Percentiles rank a stretch among this genome's conserved stretches.
Conservation (phyloP, 352 stramenopile genomes). For the Phytopythium vexans region DNA sequence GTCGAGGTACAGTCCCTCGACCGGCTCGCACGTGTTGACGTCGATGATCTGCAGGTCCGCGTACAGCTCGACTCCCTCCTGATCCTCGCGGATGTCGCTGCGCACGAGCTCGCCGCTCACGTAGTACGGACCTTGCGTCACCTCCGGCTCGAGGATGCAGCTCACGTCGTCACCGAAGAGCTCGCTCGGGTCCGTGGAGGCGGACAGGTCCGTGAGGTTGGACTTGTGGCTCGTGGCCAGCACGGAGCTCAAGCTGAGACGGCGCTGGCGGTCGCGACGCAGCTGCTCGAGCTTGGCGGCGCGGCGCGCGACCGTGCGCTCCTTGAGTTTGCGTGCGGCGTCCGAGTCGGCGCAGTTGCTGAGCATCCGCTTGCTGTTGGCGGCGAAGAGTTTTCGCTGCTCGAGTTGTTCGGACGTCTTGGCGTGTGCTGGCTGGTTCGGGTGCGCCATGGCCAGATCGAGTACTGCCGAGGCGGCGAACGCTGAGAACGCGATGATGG, state of each 20-base stretch:
- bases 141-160: too few species aligned
- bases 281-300: constrained; percentile 11
- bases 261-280: constrained; percentile 9
- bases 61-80: too few species aligned
- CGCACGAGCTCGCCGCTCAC: too few species aligned
- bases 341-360: constrained; percentile 19
- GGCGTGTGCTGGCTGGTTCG: constrained; percentile 2
- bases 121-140: too few species aligned
- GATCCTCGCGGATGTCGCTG: too few species aligned
- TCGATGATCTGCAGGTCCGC: too few species aligned
- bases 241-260: constrained; percentile 12
- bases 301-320: too few species aligned
- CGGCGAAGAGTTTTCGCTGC: constrained; percentile 16
- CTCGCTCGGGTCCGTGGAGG: constrained; percentile 7
- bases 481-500: not conserved
- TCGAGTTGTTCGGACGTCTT: constrained; percentile 4
- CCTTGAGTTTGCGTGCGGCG: constrained; percentile 10
- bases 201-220: constrained; percentile 16
- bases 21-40: too few species aligned
- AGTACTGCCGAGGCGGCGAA: not conserved
- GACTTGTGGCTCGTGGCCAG: constrained; percentile 15
- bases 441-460: constrained; percentile 3
- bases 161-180: too few species aligned
- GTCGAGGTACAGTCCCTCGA: too few species aligned
- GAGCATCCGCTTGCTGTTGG: constrained; percentile 16